Base-by-base conservation (phyloP, 1,284 basidiomycete genomes). In the Cutaneotrichosporon cyanovorans region DNA sequence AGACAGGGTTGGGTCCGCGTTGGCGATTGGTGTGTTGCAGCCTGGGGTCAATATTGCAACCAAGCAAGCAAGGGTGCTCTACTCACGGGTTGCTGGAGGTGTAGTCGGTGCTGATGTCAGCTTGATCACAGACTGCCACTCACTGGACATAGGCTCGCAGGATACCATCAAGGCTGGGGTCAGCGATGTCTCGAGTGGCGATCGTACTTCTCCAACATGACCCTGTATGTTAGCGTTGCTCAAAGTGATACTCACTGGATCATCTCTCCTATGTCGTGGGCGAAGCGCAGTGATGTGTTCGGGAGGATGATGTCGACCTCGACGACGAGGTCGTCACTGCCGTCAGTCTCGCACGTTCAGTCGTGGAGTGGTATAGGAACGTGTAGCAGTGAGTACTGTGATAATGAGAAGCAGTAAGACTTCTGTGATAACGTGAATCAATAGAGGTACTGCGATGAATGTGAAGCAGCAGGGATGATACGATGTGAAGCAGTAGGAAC, bases 271-370 rank as follows among this genome's bases (percentile, higher is more conserved):
- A 74, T 51, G 53, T 76, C 70, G 50, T 75, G 74, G 8, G 73
- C 73, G 39, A 65, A 66, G 30, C 73, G 73, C 7, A 76, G 56
- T 0, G 68, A 61, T 11, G 70, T 74, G 2, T 66, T 53, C 1
- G 74, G 74, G 2, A 77, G 60, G 36, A 76, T 72, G 16, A 75
- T 68, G 43, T 73, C 71, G 21, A 72, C 59, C 46, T 77, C 75
- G 14, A 74, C 72, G 22, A 75, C 63, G n/a, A 73, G 51, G 42
- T 73, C 72, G 48, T 72, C 72, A 1, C 66, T 66, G 38, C 4
- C 7, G 18, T 33, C n/a, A n/a, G n/a, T n/a, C n/a, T n/a, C n/a
- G n/a, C n/a, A n/a, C n/a, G n/a, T n/a, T n/a, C n/a, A n/a, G n/a
- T n/a, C n/a, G n/a, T n/a, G n/a, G n/a, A n/a, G n/a, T n/a, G n/a